A percentile compares a stretch with the other conserved stretches of the same genome.
Conservation (phyloP, 306 rosid genomes). For the Dryas alaskensis region DNA sequence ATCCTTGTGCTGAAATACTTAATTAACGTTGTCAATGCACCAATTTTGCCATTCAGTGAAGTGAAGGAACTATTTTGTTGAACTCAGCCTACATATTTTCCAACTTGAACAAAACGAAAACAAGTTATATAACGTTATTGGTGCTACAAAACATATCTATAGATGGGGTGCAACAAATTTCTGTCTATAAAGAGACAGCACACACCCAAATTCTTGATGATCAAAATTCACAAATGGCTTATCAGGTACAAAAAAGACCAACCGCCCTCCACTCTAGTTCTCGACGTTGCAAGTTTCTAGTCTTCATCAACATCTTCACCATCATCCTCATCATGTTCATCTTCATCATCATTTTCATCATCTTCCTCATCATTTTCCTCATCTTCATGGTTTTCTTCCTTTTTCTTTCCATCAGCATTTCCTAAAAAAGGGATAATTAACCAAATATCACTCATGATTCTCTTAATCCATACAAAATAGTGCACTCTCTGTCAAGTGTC, state of each 20-base stretch:
- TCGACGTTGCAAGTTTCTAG: not conserved
- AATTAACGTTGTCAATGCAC: not conserved
- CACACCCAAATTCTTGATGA: not conserved
- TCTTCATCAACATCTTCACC: constrained; percentile 23
- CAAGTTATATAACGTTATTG: not conserved
- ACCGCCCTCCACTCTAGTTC: not conserved
- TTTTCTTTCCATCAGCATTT: constrained; percentile 44
- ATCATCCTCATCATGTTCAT: constrained; percentile 26
- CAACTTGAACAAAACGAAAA: not conserved
- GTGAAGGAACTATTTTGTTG: not conserved
- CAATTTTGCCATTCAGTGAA: too few species aligned
- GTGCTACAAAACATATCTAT: not conserved
- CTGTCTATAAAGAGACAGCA: not conserved
- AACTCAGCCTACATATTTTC: constrained; percentile 11
- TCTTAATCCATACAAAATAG: not conserved
- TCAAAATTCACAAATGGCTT: not conserved
- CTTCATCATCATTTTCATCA: constrained; percentile 27
- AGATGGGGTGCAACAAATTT: not conserved
- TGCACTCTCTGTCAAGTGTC: not conserved
- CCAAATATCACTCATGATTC: not conserved
- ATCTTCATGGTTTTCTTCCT: constrained; percentile 26
- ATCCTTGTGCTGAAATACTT: not conserved
- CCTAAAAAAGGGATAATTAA: constrained; percentile 26
- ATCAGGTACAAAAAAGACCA: not conserved
- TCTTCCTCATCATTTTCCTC: constrained; percentile 19